Base-by-base conservation (phyloP, 441 rosid species). In the Adansonia rubrostipa region DNA sequence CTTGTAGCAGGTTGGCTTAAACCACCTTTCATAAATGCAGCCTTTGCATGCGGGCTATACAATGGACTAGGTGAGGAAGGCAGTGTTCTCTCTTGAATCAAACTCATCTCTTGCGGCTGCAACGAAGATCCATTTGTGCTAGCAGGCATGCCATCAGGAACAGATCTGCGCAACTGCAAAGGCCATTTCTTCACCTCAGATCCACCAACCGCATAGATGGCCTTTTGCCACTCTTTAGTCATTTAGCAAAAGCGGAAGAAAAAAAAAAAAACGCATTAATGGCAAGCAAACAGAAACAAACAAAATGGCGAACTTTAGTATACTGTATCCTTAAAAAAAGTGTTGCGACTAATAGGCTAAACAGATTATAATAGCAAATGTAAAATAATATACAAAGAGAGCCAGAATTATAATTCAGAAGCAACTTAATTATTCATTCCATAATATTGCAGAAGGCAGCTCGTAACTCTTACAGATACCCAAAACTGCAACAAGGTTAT, bases 121-220 rank as follows among this genome's bases (percentile, higher is more conserved):
- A 95, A 83, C 64, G 97, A 86, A 81, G 92, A 63, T 54, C 99
- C 98, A 57, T 89, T 93, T 82, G 86, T 82, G 80, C 82, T 85
- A 77, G 90, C 80, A 73, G 92, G 82, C 88, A 92, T 86, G 71
- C 99, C 99, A 76, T 92, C 95, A 78, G 93, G 90, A 24, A 86
- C 87, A 76, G 98, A 89, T 81, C 96, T 90, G 28, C 99, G 92
- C 74, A 95, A 90, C 86, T 97, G 99, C 81, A 92, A 80, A 17
- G 98, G 93, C 99, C 99, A 97, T 84, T 89, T 95, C 85, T 93
- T 97, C 85, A 92, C 82, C 84, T 97, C 99, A 64, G 98, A 88
- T 58, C 97, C 98, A 61, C 97, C 97, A 77, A 92, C 97, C 20
- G 98, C 88, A 88, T 89, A 92, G 79, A 97, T 92, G 74, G 99